Conservation (phyloP, 2,329 filamentous ascomycete species). For the Talaromyces amestolkiae region DNA sequence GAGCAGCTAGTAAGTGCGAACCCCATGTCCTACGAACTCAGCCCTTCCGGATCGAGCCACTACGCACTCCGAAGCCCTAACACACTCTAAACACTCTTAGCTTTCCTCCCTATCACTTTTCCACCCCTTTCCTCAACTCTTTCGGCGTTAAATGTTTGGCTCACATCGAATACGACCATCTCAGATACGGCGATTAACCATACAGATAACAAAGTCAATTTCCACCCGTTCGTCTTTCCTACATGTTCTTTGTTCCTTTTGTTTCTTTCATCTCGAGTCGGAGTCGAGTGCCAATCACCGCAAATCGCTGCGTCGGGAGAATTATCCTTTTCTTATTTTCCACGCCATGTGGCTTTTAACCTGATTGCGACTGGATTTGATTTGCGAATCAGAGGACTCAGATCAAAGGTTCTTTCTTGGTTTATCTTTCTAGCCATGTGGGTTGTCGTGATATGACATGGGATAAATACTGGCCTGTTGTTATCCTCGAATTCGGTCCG, state of each 20-base stretch:
- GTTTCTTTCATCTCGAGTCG: not conserved
- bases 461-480: not conserved
- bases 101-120: conserved; percentile 20
- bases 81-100: not conserved
- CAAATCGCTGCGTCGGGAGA: conserved; percentile 12
- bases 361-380: not conserved
- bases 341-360: conserved; percentile 17
- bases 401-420: not conserved
- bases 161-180: not conserved
- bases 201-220: conserved; percentile 2
- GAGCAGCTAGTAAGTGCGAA: not conserved
- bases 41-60: not conserved
- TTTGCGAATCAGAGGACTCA: not conserved
- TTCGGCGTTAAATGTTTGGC: not conserved
- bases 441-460: conserved; percentile 3
- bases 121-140: not conserved
- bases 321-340: conserved; percentile 4
- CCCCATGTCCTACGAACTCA: not conserved
- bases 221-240: not conserved
- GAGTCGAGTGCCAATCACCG: not conserved
- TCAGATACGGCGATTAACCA: not conserved
- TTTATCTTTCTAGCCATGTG: conserved; percentile 13
- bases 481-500: not conserved
- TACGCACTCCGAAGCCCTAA: conserved; percentile 9
- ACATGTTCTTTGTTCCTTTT: conserved; percentile 4